Percentiles rank a stretch among this genome's conserved stretches.
Evolutionary conservation across 768 basidiomycete species (phyloP).

Genomic region (Mycena galericulata): DNA sequence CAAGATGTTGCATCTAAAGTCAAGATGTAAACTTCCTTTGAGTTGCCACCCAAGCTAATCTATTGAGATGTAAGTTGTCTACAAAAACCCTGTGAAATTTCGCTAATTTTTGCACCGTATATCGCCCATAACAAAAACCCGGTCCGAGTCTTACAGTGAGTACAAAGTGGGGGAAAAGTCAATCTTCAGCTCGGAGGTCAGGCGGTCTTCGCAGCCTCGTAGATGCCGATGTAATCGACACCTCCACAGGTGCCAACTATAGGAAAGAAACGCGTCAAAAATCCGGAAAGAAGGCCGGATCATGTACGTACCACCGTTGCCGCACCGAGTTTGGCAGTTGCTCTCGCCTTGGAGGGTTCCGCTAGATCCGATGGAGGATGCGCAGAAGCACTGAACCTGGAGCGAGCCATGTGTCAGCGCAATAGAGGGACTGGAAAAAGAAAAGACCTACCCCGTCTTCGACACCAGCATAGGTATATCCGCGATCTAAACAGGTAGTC

Average conservation of each 20-base stretch:
- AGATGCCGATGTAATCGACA: conserved; percentile 5
- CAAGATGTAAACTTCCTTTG: too few species aligned
- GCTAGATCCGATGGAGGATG: conserved; percentile 3
- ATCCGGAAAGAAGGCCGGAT: not conserved
- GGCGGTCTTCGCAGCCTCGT: not conserved
- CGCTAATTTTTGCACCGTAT: too few species aligned
- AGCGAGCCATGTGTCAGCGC: not conserved
- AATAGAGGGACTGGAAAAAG: not conserved
- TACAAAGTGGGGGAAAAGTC: not conserved
- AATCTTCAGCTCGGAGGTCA: not conserved
- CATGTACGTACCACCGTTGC: conserved; percentile 3
- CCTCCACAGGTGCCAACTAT: conserved; percentile 1
- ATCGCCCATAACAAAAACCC: too few species aligned
- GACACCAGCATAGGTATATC: conserved; percentile 7
- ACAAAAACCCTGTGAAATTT: too few species aligned
- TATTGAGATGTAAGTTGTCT: too few species aligned
- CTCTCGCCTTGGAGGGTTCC: not conserved
- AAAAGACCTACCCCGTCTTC: conserved; percentile 8
- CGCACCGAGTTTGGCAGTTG: not conserved
- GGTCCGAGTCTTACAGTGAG: too few species aligned
- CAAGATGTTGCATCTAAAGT: too few species aligned
- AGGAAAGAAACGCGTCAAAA: conserved; percentile 4
- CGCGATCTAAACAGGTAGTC: not conserved
- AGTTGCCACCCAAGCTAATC: too few species aligned
- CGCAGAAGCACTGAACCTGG: conserved; percentile 3